Conservation (phyloP, 208 protist species). For the Borovskyia barvae region DNA sequence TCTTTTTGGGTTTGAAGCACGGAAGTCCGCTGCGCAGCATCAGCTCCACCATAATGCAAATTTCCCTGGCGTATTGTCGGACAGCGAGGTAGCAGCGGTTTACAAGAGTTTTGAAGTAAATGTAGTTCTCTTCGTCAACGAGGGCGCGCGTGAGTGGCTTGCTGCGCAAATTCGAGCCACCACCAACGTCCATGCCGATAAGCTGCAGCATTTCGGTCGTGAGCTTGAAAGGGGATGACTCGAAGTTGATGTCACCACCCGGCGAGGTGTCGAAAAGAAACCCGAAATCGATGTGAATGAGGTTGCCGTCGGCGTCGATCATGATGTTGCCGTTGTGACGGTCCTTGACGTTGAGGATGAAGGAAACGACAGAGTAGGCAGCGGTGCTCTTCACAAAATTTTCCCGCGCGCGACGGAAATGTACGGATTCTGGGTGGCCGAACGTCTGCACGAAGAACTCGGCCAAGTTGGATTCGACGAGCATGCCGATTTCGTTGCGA, state of each 20-base stretch:
- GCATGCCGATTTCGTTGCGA: slow-evolving; percentile 90
- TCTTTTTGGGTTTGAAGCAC: slow-evolving; percentile 87
- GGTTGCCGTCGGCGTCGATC: slow-evolving; percentile 85
- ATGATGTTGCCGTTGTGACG: slow-evolving; percentile 96
- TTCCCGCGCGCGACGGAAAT: slow-evolving; percentile 83
- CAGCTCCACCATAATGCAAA: slow-evolving; percentile 81
- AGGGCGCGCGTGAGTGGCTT: slow-evolving; percentile 59
- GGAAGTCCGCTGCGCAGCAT: slow-evolving; percentile 86
- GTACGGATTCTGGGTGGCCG: slow-evolving; percentile 73
- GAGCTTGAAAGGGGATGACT: slow-evolving; percentile 94
- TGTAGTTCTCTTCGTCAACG: slow-evolving; percentile 82
- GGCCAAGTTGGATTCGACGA: slow-evolving; percentile 84
- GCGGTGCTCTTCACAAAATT: slow-evolving; percentile 93
- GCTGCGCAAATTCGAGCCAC: slow-evolving; percentile 51
- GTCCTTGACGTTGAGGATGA: slow-evolving; percentile 95
- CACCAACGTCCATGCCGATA: slow-evolving; percentile 82
- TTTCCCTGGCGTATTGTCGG: slow-evolving; percentile 75
- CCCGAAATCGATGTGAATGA: slow-evolving; percentile 98
- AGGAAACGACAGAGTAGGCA: slow-evolving; percentile 93
- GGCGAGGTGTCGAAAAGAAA: slow-evolving; percentile 96
- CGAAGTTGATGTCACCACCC: slow-evolving; percentile 94
- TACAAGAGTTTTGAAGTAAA: slow-evolving; percentile 74
- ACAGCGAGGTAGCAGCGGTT: slow-evolving; percentile 85
- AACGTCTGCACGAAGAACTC: slow-evolving; percentile 93
- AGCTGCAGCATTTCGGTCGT: slow-evolving; percentile 91